Conservation (phyloP, 306 rosid species). For the Cucumis sativus region DNA sequence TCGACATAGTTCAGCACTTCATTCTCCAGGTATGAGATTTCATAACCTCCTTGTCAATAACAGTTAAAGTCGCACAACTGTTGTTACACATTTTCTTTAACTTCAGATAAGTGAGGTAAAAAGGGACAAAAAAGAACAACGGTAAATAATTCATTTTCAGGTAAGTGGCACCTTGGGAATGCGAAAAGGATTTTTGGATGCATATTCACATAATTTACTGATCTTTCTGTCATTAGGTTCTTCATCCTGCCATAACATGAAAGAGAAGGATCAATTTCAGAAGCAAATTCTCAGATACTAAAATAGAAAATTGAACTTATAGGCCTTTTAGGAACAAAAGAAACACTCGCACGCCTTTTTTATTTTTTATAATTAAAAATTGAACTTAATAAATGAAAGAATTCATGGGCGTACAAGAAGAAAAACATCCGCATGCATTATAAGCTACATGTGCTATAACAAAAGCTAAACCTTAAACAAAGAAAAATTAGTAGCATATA, state of each 20-base stretch:
- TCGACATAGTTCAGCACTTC: neutral
- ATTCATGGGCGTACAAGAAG: no score
- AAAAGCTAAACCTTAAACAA: neutral
- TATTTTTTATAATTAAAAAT: no score
- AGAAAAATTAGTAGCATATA: neutral
- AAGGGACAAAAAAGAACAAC: neutral
- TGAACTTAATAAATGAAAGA: no score
- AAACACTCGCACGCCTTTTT: no score
- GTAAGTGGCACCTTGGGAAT: slow-evolving; percentile 47
- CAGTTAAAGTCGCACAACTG: neutral
- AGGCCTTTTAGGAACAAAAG: no score
- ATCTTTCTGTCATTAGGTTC: slow-evolving; percentile 76
- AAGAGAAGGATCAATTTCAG: slow-evolving; percentile 1
- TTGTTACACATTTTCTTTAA: neutral
- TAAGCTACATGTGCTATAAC: neutral
- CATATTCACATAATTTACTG: slow-evolving; percentile 69
- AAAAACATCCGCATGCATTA: neutral
- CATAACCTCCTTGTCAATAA: neutral
- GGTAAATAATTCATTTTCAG: neutral
- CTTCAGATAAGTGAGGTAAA: neutral
- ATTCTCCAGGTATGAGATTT: neutral
- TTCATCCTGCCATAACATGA: slow-evolving; percentile 41
- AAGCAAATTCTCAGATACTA: neutral
- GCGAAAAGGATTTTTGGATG: slow-evolving; percentile 71
- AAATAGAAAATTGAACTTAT: no score